These are phyloP conservation scores for Pezicula rhizophila DNA, from an alignment of 2,329 filamentous ascomycete species.

Conservation along the genomic window DNA sequence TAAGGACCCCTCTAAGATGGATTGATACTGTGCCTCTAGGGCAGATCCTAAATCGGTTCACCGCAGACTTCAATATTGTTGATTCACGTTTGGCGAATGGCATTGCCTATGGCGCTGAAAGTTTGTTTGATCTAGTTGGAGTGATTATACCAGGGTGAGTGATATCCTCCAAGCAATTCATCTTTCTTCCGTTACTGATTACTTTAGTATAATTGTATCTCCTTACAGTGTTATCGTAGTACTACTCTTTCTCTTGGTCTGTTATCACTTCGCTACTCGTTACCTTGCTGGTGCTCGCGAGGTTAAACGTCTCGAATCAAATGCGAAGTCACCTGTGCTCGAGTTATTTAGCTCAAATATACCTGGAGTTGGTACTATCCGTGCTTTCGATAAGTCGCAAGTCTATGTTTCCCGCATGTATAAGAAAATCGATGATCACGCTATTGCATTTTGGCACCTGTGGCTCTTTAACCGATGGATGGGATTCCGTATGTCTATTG, in stretches of 20 bases:
- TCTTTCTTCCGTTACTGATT: background rate
- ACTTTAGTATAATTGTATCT: conserved; percentile 53
- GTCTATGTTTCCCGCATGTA: conserved; percentile 67
- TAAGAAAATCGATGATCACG: conserved; percentile 53
- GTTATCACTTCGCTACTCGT: conserved; percentile 48
- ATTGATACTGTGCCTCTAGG: conserved; percentile 75
- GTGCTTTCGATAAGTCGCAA: conserved; percentile 64
- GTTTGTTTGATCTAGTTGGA: conserved; percentile 54
- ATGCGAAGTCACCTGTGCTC: conserved; percentile 71
- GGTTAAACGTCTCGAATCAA: conserved; percentile 71
- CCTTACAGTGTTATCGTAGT: conserved; percentile 59
- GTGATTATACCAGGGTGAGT: conserved; percentile 55
- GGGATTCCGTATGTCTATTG: conserved; percentile 61
- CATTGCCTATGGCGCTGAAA: conserved; percentile 52
- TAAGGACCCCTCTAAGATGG: conserved; percentile 71
- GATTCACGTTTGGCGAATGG: conserved; percentile 62
- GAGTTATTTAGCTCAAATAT: conserved; percentile 72
- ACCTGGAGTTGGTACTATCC: conserved; percentile 67
- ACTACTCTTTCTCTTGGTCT: conserved; percentile 48
- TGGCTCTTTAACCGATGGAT: conserved; percentile 67
- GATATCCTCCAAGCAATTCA: conserved; percentile 53
- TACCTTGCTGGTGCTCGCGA: conserved; percentile 68
- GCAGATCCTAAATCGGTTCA: conserved; percentile 72
- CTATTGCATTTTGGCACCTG: conserved; percentile 53
- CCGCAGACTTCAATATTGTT: conserved; percentile 68